Base-by-base conservation (phyloP, 805 yeast genomes). In the Metschnikowia borealis region DNA sequence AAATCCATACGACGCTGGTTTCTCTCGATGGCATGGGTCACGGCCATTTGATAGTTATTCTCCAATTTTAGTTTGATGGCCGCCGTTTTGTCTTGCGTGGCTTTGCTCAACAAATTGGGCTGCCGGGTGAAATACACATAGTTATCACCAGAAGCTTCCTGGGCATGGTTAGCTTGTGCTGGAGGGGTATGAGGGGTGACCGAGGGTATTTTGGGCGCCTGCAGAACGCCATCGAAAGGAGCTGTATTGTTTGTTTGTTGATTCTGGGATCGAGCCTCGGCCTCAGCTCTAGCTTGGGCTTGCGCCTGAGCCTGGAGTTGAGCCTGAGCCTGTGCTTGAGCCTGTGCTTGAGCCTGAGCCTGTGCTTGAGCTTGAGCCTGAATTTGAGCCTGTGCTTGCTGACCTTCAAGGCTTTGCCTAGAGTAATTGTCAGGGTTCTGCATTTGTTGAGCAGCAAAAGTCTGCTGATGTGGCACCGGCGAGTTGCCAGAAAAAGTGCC, bases 1-100 rank as follows among this genome's bases (percentile, higher is more conserved):
- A 90, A 77, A 59, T 86, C 89, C 37, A 90, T 80, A 38, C 97
- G 78, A 68, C 98, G 82, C 67, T 91, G 97, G 65, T 92, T 94
- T 57, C 99, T 77, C 67, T 94, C 99, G 54, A 94, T 90, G 0
- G 99, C 98, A 65, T 90, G 95, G 48, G 82, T 80, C 29, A 91
- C 95, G 15, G 91, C 83, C 65, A 87, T 82, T 56, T 89, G 89
- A 69, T 89, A 90, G 64, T 82, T 88, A 62, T 89, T 89, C 64
- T 90, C 96, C 44, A 90, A 72, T 57, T 84, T 84, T 53, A 90
- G 74, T 66, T 89, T 89, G 40, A 88, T 83, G 2, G 92, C 88
- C 0, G 95, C 83, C 0, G 96, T 89, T 59, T 82, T 83, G 60
- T 90, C 96, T 60, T 87, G 95, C 0, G 94, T 77, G 6, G 77